Base-by-base conservation (phyloP, 2,329 filamentous ascomycete genomes). In the Alternaria atra region DNA sequence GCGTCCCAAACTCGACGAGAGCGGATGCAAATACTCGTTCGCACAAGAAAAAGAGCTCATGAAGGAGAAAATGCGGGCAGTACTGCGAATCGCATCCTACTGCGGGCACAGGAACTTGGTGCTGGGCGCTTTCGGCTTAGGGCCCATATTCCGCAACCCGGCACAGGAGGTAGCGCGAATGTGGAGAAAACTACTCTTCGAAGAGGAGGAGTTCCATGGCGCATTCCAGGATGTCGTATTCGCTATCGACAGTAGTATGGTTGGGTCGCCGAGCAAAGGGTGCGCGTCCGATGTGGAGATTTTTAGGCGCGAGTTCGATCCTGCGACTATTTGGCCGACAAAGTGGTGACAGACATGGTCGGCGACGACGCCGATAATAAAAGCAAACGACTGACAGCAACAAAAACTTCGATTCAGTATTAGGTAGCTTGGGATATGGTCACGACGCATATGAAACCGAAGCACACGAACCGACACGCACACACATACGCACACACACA, bases 11-110 rank as follows among this genome's bases (percentile, higher is more conserved):
- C 84, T 93, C 39, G 89, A 89, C 69, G 86, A 88, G 60, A 83
- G 84, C 50, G 89, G 88, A n/a, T 83, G 83, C 62, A 87, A 86
- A 64, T 93, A 92, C 78, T 90, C 89, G 0, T 93, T 94, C 76
- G 82, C 84, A 4, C 84, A 89, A 69, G 91, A 93, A 78, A 86
- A 86, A 62, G 87, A 91, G 66, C 84, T 92, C 75, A 90, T 92
- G 79, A 85, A 84, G 70, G 88, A 90, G 70, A 92, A 93, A 79
- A 89, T 93, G 76, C 86, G 88, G 23, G 86, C 87, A 1, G 88
- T 90, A 2, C 84, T 93, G 17, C 85, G 88, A 47, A 91, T 93
- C 64, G 91, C 90, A 64, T 86, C 74, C 12, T 76, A 77, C 40
- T 79, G 75, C 55, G 75, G 76, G 23, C 74, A 79, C 66, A 67